Evolutionary conservation across 305 asterid species (phyloP), one percentile per base, ranked within the genome.

Genomic region (Fraxinus greggii): DNA sequence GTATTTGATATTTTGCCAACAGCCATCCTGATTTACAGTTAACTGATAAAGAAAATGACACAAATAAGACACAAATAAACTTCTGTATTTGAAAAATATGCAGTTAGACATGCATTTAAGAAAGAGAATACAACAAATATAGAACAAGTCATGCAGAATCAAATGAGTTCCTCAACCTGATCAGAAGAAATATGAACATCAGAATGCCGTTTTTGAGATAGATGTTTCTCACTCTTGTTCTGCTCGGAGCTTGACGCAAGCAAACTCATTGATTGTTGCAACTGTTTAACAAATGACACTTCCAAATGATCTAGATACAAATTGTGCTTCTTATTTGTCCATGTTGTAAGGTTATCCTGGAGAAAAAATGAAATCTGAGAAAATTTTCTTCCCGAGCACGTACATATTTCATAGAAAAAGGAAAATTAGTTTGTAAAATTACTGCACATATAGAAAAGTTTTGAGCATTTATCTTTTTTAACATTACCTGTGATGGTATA

Each of bases 251-350:
- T 82, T 61, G 83, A 79, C 67, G 88, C 86, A 56, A 59, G 79
- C 70, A 82, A 80, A 80, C 78, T 75, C 85, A 75, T 91, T 42
- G 93, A 86, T 78, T 80, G 88, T 79, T 87, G 87, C 80, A 94
- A 84, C 83, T 91, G 92, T 82, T 88, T 81, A 79, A 90, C 90
- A 86, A 90, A 92, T 69, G 95, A 89, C 84, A 88, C 84, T 85
- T 92, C 98, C 88, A 94, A 86, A 79, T 84, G 85, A 89, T 90
- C 80, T 33, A 94, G 93, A 90, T 89, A 90, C 21, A 80, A 84
- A 78, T 87, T 85, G 87, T 94, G 97, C 90, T 84, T 89, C 88
- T 89, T 91, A 45, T 91, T 78, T 63, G 97, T 91, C 97, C 95
- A 92, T 80, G 76, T 80, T 56, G 86, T 42, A 84, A 78, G 63